Evolutionary conservation across 2,329 filamentous ascomycete genomes (phyloP).

Genomic region (Pseudopyricularia cyperi): DNA sequence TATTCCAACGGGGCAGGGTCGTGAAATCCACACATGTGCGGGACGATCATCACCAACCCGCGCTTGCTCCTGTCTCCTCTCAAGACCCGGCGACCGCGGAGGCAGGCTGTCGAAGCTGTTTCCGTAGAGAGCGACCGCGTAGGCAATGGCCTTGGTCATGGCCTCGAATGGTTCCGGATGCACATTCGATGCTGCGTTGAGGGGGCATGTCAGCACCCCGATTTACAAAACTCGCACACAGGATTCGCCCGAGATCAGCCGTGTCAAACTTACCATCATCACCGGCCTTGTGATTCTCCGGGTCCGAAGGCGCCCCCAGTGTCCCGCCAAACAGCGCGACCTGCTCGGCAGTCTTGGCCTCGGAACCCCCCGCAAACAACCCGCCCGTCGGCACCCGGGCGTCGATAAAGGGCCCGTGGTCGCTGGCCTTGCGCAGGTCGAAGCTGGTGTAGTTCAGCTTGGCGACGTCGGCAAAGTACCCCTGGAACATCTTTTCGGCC

Average conservation of each 20-base stretch:
- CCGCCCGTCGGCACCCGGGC: conserved; percentile 53
- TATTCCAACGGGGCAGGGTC: neutral
- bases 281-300: conserved; percentile 31
- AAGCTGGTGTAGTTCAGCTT: conserved; percentile 33
- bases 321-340: conserved; percentile 47
- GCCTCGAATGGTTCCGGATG: conserved; percentile 37
- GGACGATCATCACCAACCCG: neutral
- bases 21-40: neutral
- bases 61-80: neutral
- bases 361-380: conserved; percentile 46
- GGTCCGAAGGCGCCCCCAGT: conserved; percentile 33
- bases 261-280: conserved; percentile 17
- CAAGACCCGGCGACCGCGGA: neutral
- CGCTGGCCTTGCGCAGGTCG: conserved; percentile 50
- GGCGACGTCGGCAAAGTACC: conserved; percentile 23
- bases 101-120: conserved; percentile 21
- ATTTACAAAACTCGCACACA: too few species aligned
- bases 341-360: conserved; percentile 38
- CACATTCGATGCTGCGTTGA: conserved; percentile 39
- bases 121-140: conserved; percentile 37
- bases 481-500: conserved; percentile 36
- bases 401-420: conserved; percentile 55
- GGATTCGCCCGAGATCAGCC: too few species aligned
- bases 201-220: too few species aligned
- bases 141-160: conserved; percentile 41